phyloP scores from a whole-genome alignment of 2,329 filamentous ascomycete genomes.

The Penicillium sp. region DNA sequence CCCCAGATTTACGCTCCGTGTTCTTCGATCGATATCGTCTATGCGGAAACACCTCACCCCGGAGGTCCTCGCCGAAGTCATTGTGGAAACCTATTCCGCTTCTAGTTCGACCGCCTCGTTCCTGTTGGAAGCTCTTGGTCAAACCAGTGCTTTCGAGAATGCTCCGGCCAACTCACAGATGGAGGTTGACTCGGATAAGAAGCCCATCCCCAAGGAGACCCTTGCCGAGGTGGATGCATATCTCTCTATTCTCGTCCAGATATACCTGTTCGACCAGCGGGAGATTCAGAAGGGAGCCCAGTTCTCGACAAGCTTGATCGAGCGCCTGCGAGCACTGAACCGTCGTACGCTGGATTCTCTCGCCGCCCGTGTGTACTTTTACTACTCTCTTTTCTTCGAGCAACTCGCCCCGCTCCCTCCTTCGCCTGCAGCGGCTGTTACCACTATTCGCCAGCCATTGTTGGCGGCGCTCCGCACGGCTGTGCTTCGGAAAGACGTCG shows the following conservation, averaged over 20 bases:
- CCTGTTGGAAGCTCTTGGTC: conserved; percentile 67
- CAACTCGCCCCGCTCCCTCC: conserved; percentile 82
- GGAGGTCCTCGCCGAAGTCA: conserved; percentile 75
- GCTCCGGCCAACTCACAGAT: conserved; percentile 61
- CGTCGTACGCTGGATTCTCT: conserved; percentile 91
- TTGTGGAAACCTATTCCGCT: conserved; percentile 73
- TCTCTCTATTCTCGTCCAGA: conserved; percentile 80
- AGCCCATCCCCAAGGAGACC: conserved; percentile 63
- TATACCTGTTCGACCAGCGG: conserved; percentile 83
- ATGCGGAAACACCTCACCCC: conserved; percentile 86
- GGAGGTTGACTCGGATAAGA: conserved; percentile 71
- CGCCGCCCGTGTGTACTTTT: conserved; percentile 95
- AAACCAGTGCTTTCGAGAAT: conserved; percentile 62
- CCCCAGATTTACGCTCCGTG: conserved; percentile 88
- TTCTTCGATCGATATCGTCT: conserved; percentile 90
- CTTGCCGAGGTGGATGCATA: conserved; percentile 88
- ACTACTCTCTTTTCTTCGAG: conserved; percentile 94
- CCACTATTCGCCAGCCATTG: conserved; percentile 79
- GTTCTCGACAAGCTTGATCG: conserved; percentile 80
- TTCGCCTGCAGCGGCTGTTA: conserved; percentile 81
- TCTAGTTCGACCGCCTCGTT: conserved; percentile 66
- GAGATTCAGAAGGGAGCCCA: conserved; percentile 74
- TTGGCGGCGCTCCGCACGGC: conserved; percentile 87
- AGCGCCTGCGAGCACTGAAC: conserved; percentile 84
- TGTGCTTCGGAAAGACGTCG: conserved; percentile 93